These are phyloP conservation scores for Mycena filopes DNA, from an alignment of 768 basidiomycete genomes.

Conservation along the genomic window DNA sequence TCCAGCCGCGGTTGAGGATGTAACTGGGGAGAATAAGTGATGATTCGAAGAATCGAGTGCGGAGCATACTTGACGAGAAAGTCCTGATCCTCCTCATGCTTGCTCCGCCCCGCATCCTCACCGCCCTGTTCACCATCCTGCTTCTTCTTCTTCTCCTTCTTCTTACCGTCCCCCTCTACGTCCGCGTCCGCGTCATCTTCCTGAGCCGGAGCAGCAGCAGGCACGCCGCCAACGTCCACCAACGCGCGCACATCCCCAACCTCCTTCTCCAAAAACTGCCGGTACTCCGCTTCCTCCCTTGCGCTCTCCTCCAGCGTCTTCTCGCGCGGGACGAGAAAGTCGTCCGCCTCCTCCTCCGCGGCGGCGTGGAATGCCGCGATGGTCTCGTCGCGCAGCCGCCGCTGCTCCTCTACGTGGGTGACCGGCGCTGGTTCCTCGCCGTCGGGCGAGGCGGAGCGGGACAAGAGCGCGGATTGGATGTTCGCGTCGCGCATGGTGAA, in stretches of 20 bases:
- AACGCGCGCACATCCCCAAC: slow-evolving; percentile 81
- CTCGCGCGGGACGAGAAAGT: slow-evolving; percentile 77
- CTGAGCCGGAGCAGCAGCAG: slow-evolving; percentile 29
- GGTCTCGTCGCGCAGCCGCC: slow-evolving; percentile 79
- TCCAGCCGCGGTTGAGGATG: slow-evolving; percentile 97
- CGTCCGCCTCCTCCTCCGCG: slow-evolving; percentile 67
- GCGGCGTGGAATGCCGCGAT: slow-evolving; percentile 81
- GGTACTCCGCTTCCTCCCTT: slow-evolving; percentile 87
- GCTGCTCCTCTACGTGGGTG: slow-evolving; percentile 87
- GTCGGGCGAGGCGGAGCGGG: slow-evolving; percentile 69
- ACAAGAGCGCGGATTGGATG: slow-evolving; percentile 70
- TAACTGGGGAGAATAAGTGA: slow-evolving; percentile 64
- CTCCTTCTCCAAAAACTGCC: slow-evolving; percentile 80
- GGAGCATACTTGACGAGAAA: slow-evolving; percentile 87
- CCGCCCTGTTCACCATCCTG: slow-evolving; percentile 54
- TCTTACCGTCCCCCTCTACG: slow-evolving; percentile 34
- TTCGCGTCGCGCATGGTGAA: slow-evolving; percentile 80
- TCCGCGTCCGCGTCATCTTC: slow-evolving; percentile 38
- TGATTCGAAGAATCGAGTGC: neutral
- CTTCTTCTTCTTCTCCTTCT: slow-evolving; percentile 47
- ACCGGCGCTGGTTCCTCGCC: slow-evolving; percentile 44
- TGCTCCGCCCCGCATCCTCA: slow-evolving; percentile 42
- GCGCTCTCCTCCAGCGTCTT: slow-evolving; percentile 83
- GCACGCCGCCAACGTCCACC: slow-evolving; percentile 61
- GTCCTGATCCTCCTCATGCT: slow-evolving; percentile 80